Conservation (phyloP, 78 protist genomes). For the Dictyostelium capitatum region DNA sequence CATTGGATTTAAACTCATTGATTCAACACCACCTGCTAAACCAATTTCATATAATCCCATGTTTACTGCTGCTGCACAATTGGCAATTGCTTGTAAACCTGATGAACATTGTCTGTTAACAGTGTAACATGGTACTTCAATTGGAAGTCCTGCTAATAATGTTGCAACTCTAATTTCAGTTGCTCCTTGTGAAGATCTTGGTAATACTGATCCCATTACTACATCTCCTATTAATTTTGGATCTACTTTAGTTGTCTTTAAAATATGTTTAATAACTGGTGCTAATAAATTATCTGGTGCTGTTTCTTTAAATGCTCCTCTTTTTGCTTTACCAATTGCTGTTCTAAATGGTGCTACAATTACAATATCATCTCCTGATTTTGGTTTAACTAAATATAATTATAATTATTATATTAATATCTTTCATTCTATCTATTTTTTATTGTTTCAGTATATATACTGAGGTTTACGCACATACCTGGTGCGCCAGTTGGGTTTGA, state of each 20-base stretch:
- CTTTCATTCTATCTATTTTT: background rate
- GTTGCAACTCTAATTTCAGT: constrained; percentile 77
- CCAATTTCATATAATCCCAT: constrained; percentile 88
- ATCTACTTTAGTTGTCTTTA: constrained; percentile 50
- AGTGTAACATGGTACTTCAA: constrained; percentile 77
- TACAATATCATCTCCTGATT: constrained; percentile 78
- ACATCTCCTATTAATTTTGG: constrained; percentile 87
- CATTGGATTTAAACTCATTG: constrained; percentile 87
- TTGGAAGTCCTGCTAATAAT: constrained; percentile 86
- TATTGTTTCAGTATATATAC: too few species aligned
- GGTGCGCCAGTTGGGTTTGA: constrained; percentile 12
- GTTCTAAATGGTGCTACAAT: constrained; percentile 87
- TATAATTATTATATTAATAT: background rate
- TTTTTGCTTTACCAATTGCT: constrained; percentile 84
- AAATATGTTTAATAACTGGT: constrained; percentile 78
- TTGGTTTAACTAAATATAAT: constrained; percentile 9
- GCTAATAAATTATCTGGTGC: constrained; percentile 84
- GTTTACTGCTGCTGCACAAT: constrained; percentile 87
- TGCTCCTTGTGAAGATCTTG: constrained; percentile 86
- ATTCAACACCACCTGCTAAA: constrained; percentile 95
- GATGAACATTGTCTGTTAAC: constrained; percentile 93
- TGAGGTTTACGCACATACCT: background rate
- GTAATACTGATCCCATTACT: constrained; percentile 84
- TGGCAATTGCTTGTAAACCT: constrained; percentile 94
- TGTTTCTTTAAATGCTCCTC: constrained; percentile 91